Percentiles rank a stretch among this genome's conserved stretches.
phyloP scores from a whole-genome alignment of 176 grass and related monocot species.

The Oryza meyeriana region DNA sequence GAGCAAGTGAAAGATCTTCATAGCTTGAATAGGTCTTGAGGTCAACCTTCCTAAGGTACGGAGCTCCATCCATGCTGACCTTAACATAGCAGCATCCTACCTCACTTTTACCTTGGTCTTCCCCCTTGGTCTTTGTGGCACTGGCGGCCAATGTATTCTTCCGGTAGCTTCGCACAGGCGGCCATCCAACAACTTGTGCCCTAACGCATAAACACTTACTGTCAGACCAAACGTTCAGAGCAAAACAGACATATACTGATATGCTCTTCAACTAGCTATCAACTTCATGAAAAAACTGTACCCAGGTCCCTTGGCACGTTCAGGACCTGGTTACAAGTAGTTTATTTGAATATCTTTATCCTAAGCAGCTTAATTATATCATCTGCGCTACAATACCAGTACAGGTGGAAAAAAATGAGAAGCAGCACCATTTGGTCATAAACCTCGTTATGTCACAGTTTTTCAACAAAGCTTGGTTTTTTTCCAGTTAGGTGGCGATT shows the following conservation, averaged over 20 bases:
- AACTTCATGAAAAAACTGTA: neutral
- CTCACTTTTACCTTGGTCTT: conserved; percentile 42
- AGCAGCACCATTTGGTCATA: neutral
- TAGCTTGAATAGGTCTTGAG: conserved; percentile 72
- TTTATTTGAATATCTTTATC: neutral
- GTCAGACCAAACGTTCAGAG: neutral
- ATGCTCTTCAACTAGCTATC: neutral
- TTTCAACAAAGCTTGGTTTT: neutral
- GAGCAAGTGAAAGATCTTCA: conserved; percentile 55
- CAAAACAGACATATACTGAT: neutral
- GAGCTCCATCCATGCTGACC: conserved; percentile 83
- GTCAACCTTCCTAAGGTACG: conserved; percentile 77
- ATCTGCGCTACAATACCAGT: neutral
- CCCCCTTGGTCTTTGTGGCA: conserved; percentile 45
- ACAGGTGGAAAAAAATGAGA: neutral
- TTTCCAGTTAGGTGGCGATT: neutral
- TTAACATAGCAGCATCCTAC: conserved; percentile 61
- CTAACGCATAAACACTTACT: conserved; percentile 28
- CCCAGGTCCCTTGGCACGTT: neutral
- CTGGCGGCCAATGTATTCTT: conserved; percentile 60
- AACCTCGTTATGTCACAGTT: neutral
- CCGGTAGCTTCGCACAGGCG: conserved; percentile 61
- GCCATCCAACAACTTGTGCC: conserved; percentile 78
- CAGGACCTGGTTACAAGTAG: neutral
- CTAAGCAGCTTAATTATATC: neutral